Evolutionary conservation across 768 basidiomycete species (phyloP), one percentile per base, ranked within the genome.

Genomic region (Termitomyces eurrhizus): DNA sequence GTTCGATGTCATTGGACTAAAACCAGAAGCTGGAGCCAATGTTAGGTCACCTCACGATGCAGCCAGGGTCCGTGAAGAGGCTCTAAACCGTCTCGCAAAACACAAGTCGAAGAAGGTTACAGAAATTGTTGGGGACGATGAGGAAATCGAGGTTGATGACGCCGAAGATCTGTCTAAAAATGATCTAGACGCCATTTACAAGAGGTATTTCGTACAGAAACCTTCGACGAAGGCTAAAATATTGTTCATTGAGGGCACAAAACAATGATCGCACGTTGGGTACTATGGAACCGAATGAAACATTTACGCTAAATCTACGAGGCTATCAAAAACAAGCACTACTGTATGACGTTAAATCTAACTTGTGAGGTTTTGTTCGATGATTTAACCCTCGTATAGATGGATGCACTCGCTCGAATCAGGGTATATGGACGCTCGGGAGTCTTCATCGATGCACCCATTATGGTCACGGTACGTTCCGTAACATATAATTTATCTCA

Each of bases 281-380:
- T 21, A 89, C 88, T 71, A 93, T 92, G 86, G 87, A 95, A 36
- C 92, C 95, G 7, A 77, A 86, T 0, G 77, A 84, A 2, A 84
- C 89, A 0, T 98, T 98, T 70, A 80, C 82, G 0, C 74, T 95
- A 39, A 86, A 79, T 3, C 74, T 96, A 32, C 83, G 93, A 50
- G 86, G 86, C 41, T 98, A 98, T 73, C 96, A 98, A 69, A 96
- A 94, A 69, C 96, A 98, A 73, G 96, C 95, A 0, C 76, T 98
- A 50, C 77, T 77, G 88, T 92, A 56, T 51, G 86, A 72, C 16
- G 8, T 36, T 35, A 7, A 35, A 11, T 52, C 8, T 13, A 16
- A 12, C 18, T 5, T 18, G 9, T 35, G 4, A 46, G 39, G 12
- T 21, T 21, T 21, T 21, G 21, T 21, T 21, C 21, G 18, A 42